Base-by-base conservation (phyloP, 768 basidiomycete genomes). In the Pleurotus djamor region DNA sequence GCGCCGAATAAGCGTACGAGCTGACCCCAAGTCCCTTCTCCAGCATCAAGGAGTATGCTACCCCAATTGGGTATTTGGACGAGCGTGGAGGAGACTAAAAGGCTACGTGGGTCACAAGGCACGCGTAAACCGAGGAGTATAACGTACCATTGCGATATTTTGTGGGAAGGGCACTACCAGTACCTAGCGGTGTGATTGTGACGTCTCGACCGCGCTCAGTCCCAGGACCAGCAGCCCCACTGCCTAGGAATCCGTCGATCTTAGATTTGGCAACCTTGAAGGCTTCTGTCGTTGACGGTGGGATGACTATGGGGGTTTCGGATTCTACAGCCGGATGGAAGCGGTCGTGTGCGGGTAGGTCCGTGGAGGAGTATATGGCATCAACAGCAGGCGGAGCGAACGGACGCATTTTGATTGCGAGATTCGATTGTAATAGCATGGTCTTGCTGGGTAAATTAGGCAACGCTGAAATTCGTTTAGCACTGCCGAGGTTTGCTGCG, bases 1-100 rank as follows among this genome's bases (percentile, higher is more conserved):
- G 75, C 67, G 1, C 94, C 94, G 67, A 88, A 96, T 50, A 87
- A 82, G 3, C 96, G 81, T 2, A 79, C 79, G 3, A 98, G 79
- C 67, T 98, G 96, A 1, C 95, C 95, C 81, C 89, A 90, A 0
- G 95, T 94, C 0, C 94, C 95, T 74, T 98, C 96, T 0, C 96
- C 96, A 0, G 82, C 83, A 63, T 98, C 96, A 2, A 98, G 79
- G n/a, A 98, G 74, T 36, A 97, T 73, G 61, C 83, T 86, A 0
- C 92, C 92, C 57, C 79, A 78, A 0, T 75, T 72, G 0, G 96
- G 94, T 37, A 96, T 86, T 50, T 80, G 79, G 5, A 98, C 74
- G 4, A 96, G 79, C 0, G 90, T 94, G 0, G 87, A 80, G 13
- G 91, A 91, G 2, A 91, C 90, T 91, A 59, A 32, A 52, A 14